phyloP scores from a whole-genome alignment of 805 yeast species.

The Candida manassasensis region DNA sequence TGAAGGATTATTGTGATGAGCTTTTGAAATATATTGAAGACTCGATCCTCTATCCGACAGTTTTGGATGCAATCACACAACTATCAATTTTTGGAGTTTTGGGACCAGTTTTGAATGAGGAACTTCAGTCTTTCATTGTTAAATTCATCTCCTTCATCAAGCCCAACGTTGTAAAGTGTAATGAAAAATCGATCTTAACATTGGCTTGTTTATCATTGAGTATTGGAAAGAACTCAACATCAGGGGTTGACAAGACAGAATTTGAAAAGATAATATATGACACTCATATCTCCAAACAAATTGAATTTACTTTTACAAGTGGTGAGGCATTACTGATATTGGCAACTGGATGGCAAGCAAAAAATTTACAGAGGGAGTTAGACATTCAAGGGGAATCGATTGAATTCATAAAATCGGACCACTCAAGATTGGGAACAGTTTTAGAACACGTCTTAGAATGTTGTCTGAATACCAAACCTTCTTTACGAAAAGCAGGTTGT shows the following conservation, averaged over 20 bases:
- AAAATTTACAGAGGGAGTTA: constrained; percentile 43
- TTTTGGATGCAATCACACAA: constrained; percentile 40
- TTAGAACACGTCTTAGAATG: constrained; percentile 48
- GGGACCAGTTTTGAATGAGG: constrained; percentile 24
- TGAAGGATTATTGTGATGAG: constrained; percentile 10
- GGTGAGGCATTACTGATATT: constrained; percentile 80
- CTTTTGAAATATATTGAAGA: constrained; percentile 17
- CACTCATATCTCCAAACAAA: constrained; percentile 60
- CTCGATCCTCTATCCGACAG: constrained; percentile 16
- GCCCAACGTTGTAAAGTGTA: constrained; percentile 46
- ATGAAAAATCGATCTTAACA: constrained; percentile 55
- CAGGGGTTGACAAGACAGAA: constrained; percentile 17
- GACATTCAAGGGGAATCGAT: constrained; percentile 45
- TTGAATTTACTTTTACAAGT: constrained; percentile 69
- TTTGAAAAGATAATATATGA: constrained; percentile 48
- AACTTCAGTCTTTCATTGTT: constrained; percentile 7
- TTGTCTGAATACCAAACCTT: constrained; percentile 65
- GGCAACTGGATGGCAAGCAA: constrained; percentile 74
- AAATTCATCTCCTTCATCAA: constrained; percentile 21
- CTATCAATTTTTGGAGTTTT: constrained; percentile 43
- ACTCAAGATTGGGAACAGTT: constrained; percentile 26
- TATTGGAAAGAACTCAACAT: constrained; percentile 2
- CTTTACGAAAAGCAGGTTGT: constrained; percentile 70
- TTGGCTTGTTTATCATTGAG: constrained; percentile 52
- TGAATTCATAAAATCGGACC: constrained; percentile 15